Conservation (phyloP, 2,329 filamentous ascomycete species). For the Alternaria arborescens region DNA sequence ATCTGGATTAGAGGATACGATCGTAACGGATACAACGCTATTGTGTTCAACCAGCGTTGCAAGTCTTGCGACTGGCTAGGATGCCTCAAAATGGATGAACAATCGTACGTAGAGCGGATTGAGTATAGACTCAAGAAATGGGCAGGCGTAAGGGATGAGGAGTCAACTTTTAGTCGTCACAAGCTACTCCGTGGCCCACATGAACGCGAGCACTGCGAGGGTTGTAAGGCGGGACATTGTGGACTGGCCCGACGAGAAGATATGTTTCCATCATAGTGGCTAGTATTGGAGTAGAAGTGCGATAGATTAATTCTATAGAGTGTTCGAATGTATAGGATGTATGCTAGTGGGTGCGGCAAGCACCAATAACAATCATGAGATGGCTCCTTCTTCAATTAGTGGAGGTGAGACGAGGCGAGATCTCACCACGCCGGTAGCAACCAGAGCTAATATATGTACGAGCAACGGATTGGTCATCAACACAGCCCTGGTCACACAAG, state of each 20-base stretch:
- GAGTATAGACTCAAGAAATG: constrained; percentile 33
- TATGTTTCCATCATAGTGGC: background rate
- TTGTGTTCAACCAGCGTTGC: constrained; percentile 32
- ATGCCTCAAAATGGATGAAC: constrained; percentile 22
- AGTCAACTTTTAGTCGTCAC: background rate
- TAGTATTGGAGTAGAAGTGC: no score
- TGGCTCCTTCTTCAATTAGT: background rate
- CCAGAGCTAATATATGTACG: background rate
- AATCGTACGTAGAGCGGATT: constrained; percentile 32
- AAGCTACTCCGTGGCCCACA: background rate
- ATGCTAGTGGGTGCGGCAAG: no score
- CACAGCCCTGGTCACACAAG: background rate
- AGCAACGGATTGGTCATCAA: background rate
- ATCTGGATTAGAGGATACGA: constrained; percentile 24
- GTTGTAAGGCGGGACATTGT: constrained; percentile 7
- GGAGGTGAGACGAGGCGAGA: background rate
- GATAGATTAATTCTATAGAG: no score
- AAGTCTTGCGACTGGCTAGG: constrained; percentile 27
- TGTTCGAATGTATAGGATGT: no score
- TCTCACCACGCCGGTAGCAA: background rate
- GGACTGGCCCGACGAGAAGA: no score
- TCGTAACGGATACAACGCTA: constrained; percentile 28
- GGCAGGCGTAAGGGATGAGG: constrained; percentile 25
- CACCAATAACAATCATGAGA: no score
- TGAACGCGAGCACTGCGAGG: constrained; percentile 2